Evolutionary conservation across 768 basidiomycete genomes (phyloP).

Genomic region (Panaeolus cyanescens): DNA sequence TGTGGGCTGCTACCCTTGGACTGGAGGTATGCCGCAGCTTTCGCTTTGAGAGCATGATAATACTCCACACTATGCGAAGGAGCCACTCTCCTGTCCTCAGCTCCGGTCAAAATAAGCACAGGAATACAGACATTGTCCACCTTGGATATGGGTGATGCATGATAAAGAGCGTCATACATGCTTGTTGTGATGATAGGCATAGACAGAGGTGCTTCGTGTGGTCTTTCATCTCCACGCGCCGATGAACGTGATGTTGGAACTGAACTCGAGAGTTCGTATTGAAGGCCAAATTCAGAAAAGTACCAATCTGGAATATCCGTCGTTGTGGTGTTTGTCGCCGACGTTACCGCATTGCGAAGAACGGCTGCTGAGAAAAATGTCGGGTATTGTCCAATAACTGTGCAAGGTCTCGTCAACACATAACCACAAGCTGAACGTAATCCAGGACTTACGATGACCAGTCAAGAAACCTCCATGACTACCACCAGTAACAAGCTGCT

Average conservation of each 20-base stretch:
- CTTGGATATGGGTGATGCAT: constrained; percentile 57
- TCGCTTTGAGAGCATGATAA: constrained; percentile 66
- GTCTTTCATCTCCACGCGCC: neutral
- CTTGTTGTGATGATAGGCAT: constrained; percentile 45
- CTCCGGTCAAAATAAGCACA: constrained; percentile 61
- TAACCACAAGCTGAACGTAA: neutral
- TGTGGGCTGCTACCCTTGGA: neutral
- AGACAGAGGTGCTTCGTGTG: neutral
- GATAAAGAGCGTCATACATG: constrained; percentile 43
- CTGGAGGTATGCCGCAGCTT: constrained; percentile 7
- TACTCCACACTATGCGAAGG: constrained; percentile 62
- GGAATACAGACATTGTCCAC: constrained; percentile 52
- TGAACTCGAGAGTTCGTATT: constrained; percentile 39
- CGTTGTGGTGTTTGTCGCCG: constrained; percentile 51
- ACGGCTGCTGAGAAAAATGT: constrained; percentile 62
- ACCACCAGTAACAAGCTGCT: constrained; percentile 61
- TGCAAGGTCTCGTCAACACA: neutral
- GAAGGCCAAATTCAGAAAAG: constrained; percentile 46
- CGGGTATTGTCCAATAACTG: constrained; percentile 68
- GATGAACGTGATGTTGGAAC: constrained; percentile 10
- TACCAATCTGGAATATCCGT: constrained; percentile 78
- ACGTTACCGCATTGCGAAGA: constrained; percentile 72
- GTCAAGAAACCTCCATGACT: constrained; percentile 72
- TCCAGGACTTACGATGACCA: constrained; percentile 49
- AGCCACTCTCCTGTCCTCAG: constrained; percentile 61